Conservation (phyloP, 768 basidiomycete species). For the Amanita phalloides region DNA sequence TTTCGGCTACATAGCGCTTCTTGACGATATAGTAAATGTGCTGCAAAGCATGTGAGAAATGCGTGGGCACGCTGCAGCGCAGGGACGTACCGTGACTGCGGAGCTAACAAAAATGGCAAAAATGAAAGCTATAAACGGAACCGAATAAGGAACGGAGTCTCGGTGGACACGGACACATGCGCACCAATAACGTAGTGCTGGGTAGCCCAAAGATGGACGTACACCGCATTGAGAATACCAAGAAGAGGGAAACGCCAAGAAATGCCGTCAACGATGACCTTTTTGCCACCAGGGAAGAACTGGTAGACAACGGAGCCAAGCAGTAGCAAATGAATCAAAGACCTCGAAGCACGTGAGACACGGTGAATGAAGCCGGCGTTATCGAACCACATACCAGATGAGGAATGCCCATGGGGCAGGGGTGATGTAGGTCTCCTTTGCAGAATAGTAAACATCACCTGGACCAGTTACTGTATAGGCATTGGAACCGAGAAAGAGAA, state of each 20-base stretch:
- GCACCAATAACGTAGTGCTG: slow-evolving; percentile 62
- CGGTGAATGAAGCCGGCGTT: background rate
- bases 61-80: slow-evolving; percentile 14
- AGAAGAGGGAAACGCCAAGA: slow-evolving; percentile 90
- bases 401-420: slow-evolving; percentile 91
- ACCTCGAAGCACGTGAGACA: slow-evolving; percentile 32
- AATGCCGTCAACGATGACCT: slow-evolving; percentile 74
- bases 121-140: slow-evolving; percentile 57
- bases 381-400: slow-evolving; percentile 51
- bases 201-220: slow-evolving; percentile 78
- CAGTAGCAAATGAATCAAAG: slow-evolving; percentile 82
- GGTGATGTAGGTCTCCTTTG: slow-evolving; percentile 86
- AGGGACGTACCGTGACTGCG: slow-evolving; percentile 29
- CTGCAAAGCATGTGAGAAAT: slow-evolving; percentile 24
- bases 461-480: slow-evolving; percentile 78
- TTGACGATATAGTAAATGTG: slow-evolving; percentile 95
- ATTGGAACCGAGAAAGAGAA: slow-evolving; percentile 84
- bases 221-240: slow-evolving; percentile 78
- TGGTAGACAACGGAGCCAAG: slow-evolving; percentile 89
- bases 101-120: slow-evolving; percentile 84
- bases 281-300: slow-evolving; percentile 71
- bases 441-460: slow-evolving; percentile 55
- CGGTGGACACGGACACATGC: slow-evolving; percentile 6
- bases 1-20: slow-evolving; percentile 65
- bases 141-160: slow-evolving; percentile 7